These are phyloP conservation scores for Malassezia arunalokei DNA, from an alignment of 1,284 basidiomycete species.

Conservation along the genomic window DNA sequence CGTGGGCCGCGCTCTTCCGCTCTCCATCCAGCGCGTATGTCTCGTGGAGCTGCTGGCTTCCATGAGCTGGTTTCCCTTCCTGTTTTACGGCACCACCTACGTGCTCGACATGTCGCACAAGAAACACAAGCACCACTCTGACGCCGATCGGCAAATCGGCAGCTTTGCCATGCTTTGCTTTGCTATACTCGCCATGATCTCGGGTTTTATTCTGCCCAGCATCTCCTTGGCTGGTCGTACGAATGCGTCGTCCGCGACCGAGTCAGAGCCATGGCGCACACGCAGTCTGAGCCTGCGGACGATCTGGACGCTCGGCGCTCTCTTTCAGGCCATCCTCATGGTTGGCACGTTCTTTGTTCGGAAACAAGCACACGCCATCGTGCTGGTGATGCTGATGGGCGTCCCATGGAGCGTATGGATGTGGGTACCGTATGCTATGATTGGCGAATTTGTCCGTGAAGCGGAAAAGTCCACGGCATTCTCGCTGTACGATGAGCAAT, in stretches of 20 bases:
- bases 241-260: neutral
- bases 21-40: slow-evolving; percentile 52
- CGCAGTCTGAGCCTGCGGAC: slow-evolving; percentile 26
- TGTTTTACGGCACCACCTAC: slow-evolving; percentile 62
- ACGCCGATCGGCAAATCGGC: slow-evolving; percentile 27
- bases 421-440: slow-evolving; percentile 44
- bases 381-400: slow-evolving; percentile 35
- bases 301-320: slow-evolving; percentile 29
- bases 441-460: slow-evolving; percentile 39
- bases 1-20: slow-evolving; percentile 26
- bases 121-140: slow-evolving; percentile 53
- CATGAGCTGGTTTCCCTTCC: slow-evolving; percentile 59
- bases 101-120: slow-evolving; percentile 76
- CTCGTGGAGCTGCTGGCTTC: slow-evolving; percentile 64
- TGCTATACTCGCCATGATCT: slow-evolving; percentile 27
- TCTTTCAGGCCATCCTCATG: slow-evolving; percentile 24
- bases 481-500: slow-evolving; percentile 25
- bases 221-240: slow-evolving; percentile 26
- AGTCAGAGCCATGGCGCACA: neutral
- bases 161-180: slow-evolving; percentile 40
- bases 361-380: slow-evolving; percentile 21
- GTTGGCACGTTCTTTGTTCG: slow-evolving; percentile 23
- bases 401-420: slow-evolving; percentile 40
- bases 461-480: slow-evolving; percentile 26
- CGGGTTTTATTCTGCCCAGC: slow-evolving; percentile 27